Conservation (phyloP, 139 green algal genomes). For the Marvania coccoides region DNA sequence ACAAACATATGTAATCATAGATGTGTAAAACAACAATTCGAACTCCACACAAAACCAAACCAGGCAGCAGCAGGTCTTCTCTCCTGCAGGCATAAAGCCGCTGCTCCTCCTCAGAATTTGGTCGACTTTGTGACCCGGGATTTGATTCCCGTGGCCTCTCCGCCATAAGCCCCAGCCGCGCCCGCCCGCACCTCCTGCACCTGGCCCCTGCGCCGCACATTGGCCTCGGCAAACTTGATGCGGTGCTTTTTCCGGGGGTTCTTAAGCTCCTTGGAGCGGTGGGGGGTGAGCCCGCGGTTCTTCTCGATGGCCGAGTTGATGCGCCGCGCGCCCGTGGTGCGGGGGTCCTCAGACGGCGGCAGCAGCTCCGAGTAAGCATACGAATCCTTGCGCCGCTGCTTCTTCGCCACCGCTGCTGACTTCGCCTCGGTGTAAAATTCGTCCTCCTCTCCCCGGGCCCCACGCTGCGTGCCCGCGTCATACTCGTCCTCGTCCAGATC, state of each 20-base stretch:
- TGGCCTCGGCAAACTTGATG: slow-evolving; percentile 73
- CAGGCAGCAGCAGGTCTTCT: no score
- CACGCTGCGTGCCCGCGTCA: not conserved
- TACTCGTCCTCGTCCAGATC: slow-evolving; percentile 11
- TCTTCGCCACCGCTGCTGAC: slow-evolving; percentile 38
- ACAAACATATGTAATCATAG: no score
- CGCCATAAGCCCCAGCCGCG: slow-evolving; percentile 62
- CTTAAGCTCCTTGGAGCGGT: slow-evolving; percentile 85
- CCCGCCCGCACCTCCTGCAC: slow-evolving; percentile 59
- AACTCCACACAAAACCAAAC: no score
- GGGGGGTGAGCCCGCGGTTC: slow-evolving; percentile 94
- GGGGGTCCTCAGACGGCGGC: slow-evolving; percentile 50
- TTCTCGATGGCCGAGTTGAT: slow-evolving; percentile 82
- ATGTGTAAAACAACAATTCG: no score
- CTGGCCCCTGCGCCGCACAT: slow-evolving; percentile 77
- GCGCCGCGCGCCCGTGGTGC: slow-evolving; percentile 31
- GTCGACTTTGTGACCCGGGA: slow-evolving; percentile 63
- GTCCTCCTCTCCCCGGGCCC: slow-evolving; percentile 46
- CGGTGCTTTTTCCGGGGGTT: slow-evolving; percentile 84
- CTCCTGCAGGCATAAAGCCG: no score
- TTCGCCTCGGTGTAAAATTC: slow-evolving; percentile 58
- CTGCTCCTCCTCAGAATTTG: slow-evolving; percentile 34
- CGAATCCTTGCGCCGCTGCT: slow-evolving; percentile 35
- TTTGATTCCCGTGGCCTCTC: slow-evolving; percentile 95
- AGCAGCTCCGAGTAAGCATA: slow-evolving; percentile 22